A percentile compares a stretch with the other conserved stretches of the same genome.
Conservation (phyloP, 2,329 filamentous ascomycete genomes). For the Colletotrichum abscissum region DNA sequence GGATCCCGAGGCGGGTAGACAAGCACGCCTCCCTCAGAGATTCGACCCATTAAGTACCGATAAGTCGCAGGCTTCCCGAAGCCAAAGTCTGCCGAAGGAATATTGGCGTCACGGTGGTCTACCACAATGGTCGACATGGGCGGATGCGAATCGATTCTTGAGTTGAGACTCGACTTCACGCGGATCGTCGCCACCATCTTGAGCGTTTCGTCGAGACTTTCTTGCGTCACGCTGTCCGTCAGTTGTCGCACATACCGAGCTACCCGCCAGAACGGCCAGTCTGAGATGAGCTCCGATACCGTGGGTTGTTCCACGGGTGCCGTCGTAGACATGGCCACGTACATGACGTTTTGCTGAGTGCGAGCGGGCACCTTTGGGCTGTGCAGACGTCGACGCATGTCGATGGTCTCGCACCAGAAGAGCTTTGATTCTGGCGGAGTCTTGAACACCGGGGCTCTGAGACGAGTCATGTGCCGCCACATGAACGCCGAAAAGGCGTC, state of each 20-base stretch:
- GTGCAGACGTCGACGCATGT: conserved; percentile 41
- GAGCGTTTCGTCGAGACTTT: conserved; percentile 44
- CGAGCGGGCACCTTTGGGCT: conserved; percentile 40
- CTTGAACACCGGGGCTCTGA: conserved; percentile 48
- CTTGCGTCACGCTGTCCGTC: conserved; percentile 49
- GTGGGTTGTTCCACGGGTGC: conserved; percentile 44
- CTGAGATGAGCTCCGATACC: conserved; percentile 47
- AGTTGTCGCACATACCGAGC: conserved; percentile 51
- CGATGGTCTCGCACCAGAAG: conserved; percentile 21
- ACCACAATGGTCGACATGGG: conserved; percentile 49
- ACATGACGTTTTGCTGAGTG: conserved; percentile 50
- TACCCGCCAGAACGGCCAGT: conserved; percentile 47
- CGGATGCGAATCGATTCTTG: conserved; percentile 48
- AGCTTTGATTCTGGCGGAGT: conserved; percentile 41
- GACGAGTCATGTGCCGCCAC: conserved; percentile 51
- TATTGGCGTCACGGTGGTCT: conserved; percentile 47
- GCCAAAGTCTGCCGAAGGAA: conserved; percentile 47
- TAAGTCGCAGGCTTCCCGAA: conserved; percentile 47
- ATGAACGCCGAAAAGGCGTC: conserved; percentile 56
- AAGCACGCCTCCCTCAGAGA: conserved; percentile 42
- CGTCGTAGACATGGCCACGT: conserved; percentile 40
- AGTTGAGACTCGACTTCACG: conserved; percentile 48
- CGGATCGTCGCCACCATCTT: conserved; percentile 46
- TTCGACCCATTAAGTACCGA: conserved; percentile 45
- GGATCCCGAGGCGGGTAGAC: conserved; percentile 46